Base-by-base conservation (phyloP, 139 green algal species). In the Chloropicon primus region DNA sequence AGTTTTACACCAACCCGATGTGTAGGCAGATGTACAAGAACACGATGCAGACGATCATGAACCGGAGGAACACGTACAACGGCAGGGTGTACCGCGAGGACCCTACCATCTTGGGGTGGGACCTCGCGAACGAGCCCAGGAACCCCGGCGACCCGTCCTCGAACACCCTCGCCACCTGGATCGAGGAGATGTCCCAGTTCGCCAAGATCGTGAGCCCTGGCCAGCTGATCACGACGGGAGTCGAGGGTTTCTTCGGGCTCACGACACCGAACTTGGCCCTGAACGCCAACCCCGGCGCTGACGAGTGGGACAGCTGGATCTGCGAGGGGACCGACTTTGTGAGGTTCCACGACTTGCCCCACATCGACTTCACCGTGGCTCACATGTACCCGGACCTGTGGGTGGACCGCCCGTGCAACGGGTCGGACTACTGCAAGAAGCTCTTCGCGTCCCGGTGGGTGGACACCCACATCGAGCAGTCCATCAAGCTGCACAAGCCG, bases 371-470 rank as follows among this genome's bases (percentile, higher is more conserved):
- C 81, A 83, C 81, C 10, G 83, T 79, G 72, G 85, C 86, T 25
- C 89, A 93, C 80, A 41, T 89, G 22, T 93, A 91, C 76, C 88
- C 88, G 0, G 87, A 93, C 77, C 83, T 87, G 24, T 62, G 41
- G 41, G 41, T 62, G 41, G 41, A 62, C 41, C 41, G 41, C 17
- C 41, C 74, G 24, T 25, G 3, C 28, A 21, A 53, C 2, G 22
- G 29, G 24, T 24, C 22, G 28, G 72, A 84, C 2, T 74, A 83
- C 29, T 71, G 22, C 27, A 76, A 79, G 29, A 2, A 82, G 26
- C 41, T 54, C 21, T 89, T 85, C 72, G 80, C 83, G 0, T 29
- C 76, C 25, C 22, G 72, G 21, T 90, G 84, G 84, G 72, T 90
- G 17, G 76, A 86, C 22, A 41, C 71, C 22, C 86, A 90, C 76